Conservation (phyloP, 2,329 filamentous ascomycete species). For the Albifimbria verrucaria region DNA sequence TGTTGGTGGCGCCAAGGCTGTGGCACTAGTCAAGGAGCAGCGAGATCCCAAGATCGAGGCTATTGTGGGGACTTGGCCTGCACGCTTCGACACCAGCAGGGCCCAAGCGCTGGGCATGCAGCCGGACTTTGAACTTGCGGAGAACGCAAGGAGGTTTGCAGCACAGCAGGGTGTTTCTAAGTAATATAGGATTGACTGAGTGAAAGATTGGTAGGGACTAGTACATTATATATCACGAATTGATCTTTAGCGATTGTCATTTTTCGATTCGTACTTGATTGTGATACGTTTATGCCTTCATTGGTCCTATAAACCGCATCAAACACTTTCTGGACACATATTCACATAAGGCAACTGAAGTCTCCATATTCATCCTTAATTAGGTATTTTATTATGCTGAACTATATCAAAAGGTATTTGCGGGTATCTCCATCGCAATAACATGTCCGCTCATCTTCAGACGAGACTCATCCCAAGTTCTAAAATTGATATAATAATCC, state of each 20-base stretch:
- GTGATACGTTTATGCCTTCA: no score
- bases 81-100: slow-evolving; percentile 44
- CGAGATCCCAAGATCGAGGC: slow-evolving; percentile 42
- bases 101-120: slow-evolving; percentile 51
- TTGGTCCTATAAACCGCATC: no score
- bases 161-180: not conserved
- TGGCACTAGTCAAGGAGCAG: slow-evolving; percentile 41
- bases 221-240: not conserved
- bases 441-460: no score
- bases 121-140: slow-evolving; percentile 37
- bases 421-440: no score
- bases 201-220: not conserved
- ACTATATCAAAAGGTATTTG: no score
- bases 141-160: slow-evolving; percentile 26
- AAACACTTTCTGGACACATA: no score
- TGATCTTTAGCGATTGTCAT: not conserved
- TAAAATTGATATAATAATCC: no score
- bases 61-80: slow-evolving; percentile 54
- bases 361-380: no score
- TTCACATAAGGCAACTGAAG: no score
- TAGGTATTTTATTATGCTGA: not conserved
- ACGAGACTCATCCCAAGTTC: not conserved
- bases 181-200: not conserved
- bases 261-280: not conserved
- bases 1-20: slow-evolving; percentile 43